Evolutionary conservation across 768 basidiomycete species (phyloP), one percentile per base, ranked within the genome.

Genomic region (Lentinula boryana): DNA sequence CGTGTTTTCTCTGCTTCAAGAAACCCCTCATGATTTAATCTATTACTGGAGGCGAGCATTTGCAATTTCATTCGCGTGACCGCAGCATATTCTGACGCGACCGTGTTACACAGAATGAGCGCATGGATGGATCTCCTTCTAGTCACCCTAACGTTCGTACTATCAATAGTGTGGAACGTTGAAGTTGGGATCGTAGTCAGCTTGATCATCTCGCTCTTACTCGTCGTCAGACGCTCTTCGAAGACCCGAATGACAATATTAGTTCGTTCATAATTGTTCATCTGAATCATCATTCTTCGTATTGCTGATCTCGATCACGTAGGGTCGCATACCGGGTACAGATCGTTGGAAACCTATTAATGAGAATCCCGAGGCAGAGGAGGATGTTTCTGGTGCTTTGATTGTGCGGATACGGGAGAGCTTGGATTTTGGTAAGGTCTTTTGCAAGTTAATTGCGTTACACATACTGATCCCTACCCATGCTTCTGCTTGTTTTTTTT

Each of bases 151-250:
- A 98, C 97, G 0, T 97, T 98, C 73, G 67, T 87, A 63, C 83
- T 92, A 58, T 94, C 93, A 2, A 85, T 97, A 59, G 72, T 97
- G 23, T 95, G 93, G 86, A 87, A 89, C 64, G 86, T 98, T 60
- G 95, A 98, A 77, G 86, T 93, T 58, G 96, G 96, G 13, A 86
- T 98, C 46, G 84, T 90, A n/a, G 86, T 91, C 65, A 91, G 91
- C 64, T 77, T 98, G 63, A 85, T 94, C 44, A 84, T 95, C 60
- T 94, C 94, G 35, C 80, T 98, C 43, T 76, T 98, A 0, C 80
- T 98, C 35, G 93, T 97, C 51, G 91, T 98, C 4, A 87, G 88
- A 64, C 87, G 93, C 38, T 94, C 94, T 1, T 94, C 95, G 3
- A 88, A 84, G 67, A 84, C 94, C 1, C 81, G 94, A 10, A 93